phyloP scores from a whole-genome alignment of 2,329 filamentous ascomycete species.

The Talaromyces islandicus region DNA sequence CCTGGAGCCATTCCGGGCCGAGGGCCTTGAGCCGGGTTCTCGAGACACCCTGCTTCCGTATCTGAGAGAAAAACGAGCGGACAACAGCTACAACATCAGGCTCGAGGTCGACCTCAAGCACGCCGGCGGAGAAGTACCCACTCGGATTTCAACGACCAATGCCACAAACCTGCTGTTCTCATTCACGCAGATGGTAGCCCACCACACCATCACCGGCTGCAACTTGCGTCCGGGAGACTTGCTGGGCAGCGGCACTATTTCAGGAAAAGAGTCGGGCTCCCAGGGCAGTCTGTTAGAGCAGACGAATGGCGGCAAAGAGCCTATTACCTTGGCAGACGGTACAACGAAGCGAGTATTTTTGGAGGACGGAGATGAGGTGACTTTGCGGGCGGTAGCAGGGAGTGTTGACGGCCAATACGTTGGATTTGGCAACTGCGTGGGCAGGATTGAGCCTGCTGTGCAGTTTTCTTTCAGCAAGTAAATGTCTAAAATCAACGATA shows the following conservation, averaged over 20 bases:
- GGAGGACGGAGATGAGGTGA: slow-evolving; percentile 66
- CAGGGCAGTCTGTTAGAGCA: slow-evolving; percentile 68
- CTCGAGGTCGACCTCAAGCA: slow-evolving; percentile 56
- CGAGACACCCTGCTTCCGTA: slow-evolving; percentile 55
- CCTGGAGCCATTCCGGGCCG: slow-evolving; percentile 59
- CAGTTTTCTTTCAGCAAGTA: slow-evolving; percentile 9
- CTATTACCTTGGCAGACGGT: slow-evolving; percentile 56
- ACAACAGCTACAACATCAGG: slow-evolving; percentile 61
- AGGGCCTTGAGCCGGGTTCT: slow-evolving; percentile 48
- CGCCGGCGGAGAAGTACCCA: slow-evolving; percentile 34
- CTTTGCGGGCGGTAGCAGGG: slow-evolving; percentile 61
- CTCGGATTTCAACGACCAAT: slow-evolving; percentile 55
- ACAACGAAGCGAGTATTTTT: slow-evolving; percentile 62
- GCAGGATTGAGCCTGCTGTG: slow-evolving; percentile 51
- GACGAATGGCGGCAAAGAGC: slow-evolving; percentile 61
- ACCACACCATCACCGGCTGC: slow-evolving; percentile 72
- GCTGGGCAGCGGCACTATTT: slow-evolving; percentile 74
- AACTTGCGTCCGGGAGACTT: slow-evolving; percentile 68
- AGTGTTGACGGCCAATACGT: slow-evolving; percentile 58
- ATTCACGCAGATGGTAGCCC: slow-evolving; percentile 76
- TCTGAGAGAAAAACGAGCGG: slow-evolving; percentile 54
- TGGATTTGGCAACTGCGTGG: slow-evolving; percentile 69
- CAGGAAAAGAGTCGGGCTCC: slow-evolving; percentile 52
- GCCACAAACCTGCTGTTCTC: slow-evolving; percentile 70
- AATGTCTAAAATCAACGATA: background rate